These are phyloP conservation scores for Tulasnella sp. DNA, from an alignment of 768 basidiomycete species.

Conservation along the genomic window DNA sequence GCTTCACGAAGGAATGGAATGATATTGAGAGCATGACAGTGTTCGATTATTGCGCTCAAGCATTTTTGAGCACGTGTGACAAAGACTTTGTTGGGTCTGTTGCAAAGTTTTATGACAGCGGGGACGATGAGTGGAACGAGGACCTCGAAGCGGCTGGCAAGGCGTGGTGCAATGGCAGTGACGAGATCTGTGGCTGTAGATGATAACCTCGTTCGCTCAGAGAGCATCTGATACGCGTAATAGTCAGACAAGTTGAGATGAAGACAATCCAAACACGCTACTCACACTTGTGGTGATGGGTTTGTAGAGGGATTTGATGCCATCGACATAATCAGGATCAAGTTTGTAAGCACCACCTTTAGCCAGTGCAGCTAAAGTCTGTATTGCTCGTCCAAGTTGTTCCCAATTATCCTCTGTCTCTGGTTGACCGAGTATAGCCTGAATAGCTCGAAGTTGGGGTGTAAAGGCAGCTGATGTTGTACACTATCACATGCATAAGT, in stretches of 20 bases:
- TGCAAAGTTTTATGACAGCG: conserved; percentile 49
- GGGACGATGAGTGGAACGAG: conserved; percentile 58
- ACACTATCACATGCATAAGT: conserved; percentile 17
- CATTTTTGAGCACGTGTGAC: conserved; percentile 49
- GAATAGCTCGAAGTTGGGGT: conserved; percentile 18
- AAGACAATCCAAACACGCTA: not conserved
- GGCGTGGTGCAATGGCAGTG: conserved; percentile 36
- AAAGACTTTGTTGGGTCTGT: conserved; percentile 68
- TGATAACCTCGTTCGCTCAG: conserved; percentile 63
- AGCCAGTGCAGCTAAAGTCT: conserved; percentile 35
- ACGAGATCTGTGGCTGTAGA: conserved; percentile 53
- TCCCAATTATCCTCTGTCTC: conserved; percentile 81
- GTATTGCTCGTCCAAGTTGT: conserved; percentile 40
- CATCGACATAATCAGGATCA: conserved; percentile 33
- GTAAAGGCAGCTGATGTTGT: conserved; percentile 17
- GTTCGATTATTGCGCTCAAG: conserved; percentile 47
- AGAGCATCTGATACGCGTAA: conserved; percentile 29
- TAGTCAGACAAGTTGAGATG: not conserved
- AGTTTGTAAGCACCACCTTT: conserved; percentile 41
- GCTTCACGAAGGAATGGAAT: conserved; percentile 46
- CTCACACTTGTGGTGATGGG: conserved; percentile 42
- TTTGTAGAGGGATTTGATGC: conserved; percentile 39
- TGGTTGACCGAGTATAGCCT: conserved; percentile 17
- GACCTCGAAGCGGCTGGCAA: conserved; percentile 52
- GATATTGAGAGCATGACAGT: conserved; percentile 52